phyloP scores from a whole-genome alignment of 2,329 filamentous ascomycete species.

The Epichloe aotearoae region DNA sequence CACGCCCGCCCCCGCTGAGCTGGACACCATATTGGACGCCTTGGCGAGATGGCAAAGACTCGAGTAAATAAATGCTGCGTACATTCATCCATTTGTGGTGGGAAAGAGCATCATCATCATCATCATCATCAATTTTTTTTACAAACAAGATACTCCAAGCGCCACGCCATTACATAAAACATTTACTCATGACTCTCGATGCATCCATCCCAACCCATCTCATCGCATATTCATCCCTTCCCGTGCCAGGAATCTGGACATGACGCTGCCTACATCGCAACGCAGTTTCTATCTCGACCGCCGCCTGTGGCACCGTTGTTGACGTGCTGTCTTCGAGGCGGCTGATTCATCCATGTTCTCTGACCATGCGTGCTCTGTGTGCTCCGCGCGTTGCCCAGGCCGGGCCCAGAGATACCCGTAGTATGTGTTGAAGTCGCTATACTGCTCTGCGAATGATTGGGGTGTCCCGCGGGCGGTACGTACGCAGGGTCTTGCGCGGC shows the following conservation, averaged over 20 bases:
- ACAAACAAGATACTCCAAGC: not conserved
- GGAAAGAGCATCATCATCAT: too few relatives aligned
- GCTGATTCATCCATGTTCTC: not conserved
- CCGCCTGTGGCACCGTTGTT: conserved; percentile 4
- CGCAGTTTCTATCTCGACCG: conserved; percentile 25
- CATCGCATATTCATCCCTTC: not conserved
- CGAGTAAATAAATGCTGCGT: too few relatives aligned
- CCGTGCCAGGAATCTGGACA: not conserved
- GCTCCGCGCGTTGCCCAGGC: not conserved
- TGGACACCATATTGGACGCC: too few relatives aligned
- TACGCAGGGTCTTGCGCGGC: conserved; percentile 38
- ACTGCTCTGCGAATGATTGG: conserved; percentile 31
- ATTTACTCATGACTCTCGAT: not conserved
- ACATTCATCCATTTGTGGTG: too few relatives aligned
- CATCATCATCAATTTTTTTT: not conserved
- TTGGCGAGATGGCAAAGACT: too few relatives aligned
- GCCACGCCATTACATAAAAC: conserved; percentile 3
- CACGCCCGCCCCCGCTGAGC: too few relatives aligned
- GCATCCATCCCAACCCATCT: not conserved
- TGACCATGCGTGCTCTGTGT: not conserved
- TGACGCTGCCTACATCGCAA: conserved; percentile 30
- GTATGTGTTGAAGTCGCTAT: conserved; percentile 4
- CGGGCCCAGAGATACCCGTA: conserved; percentile 1
- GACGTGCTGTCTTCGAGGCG: conserved; percentile 8
- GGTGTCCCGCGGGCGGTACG: conserved; percentile 37